Evolutionary conservation across 208 protist species (phyloP).

Genomic region (Phytomonas sp.): DNA sequence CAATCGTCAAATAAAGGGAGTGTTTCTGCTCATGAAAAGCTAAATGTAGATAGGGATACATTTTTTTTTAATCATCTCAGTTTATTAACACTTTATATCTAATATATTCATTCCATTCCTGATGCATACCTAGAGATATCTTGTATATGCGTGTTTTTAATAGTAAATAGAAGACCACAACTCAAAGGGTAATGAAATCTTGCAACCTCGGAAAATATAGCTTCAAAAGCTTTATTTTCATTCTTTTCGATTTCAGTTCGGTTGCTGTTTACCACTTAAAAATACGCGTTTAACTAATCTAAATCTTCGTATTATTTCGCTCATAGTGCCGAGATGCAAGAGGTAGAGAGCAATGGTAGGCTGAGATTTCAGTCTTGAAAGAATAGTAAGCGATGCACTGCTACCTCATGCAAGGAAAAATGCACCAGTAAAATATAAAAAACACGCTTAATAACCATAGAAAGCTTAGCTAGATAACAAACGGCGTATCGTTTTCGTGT

Average conservation of each 20-base stretch:
- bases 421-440: slow-evolving; percentile 1
- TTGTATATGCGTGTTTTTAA: not conserved
- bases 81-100: not conserved
- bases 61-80: not conserved
- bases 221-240: not conserved
- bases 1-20: not conserved
- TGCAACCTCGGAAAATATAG: not conserved
- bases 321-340: not conserved
- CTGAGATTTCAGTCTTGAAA: not conserved
- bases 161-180: not conserved
- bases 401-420: not conserved
- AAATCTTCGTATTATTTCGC: not conserved
- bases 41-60: not conserved
- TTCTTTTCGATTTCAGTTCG: not conserved
- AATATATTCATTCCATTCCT: not conserved
- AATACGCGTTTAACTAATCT: not conserved
- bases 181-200: not conserved
- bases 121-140: not conserved
- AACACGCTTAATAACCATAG: slow-evolving; percentile 8
- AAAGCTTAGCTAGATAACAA: not conserved
- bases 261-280: not conserved
- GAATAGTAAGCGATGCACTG: not conserved
- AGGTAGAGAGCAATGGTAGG: not conserved
- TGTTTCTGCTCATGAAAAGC: not conserved
- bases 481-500: not conserved